Evolutionary conservation across 1,284 basidiomycete species (phyloP).

Genomic region (Fistulinella cinereoalba): DNA sequence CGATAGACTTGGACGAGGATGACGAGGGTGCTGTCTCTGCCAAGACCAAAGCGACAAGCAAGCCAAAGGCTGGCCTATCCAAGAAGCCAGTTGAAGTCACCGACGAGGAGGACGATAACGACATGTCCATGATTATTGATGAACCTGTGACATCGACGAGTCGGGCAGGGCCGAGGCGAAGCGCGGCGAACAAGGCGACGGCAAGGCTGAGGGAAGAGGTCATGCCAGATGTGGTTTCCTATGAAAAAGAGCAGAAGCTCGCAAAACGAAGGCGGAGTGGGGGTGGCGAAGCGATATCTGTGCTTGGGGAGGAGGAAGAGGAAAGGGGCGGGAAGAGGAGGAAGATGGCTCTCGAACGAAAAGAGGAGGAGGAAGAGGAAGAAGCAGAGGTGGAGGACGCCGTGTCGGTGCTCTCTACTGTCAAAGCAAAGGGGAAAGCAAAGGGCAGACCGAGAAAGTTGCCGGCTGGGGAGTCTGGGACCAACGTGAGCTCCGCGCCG

Average conservation of each 20-base stretch:
- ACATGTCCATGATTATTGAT: conserved; percentile 11
- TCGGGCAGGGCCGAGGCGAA: conserved; percentile 40
- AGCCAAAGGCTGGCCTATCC: conserved; percentile 3
- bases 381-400: conserved; percentile 28
- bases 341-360: too few species aligned
- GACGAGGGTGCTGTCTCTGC: too few species aligned
- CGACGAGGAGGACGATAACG: background rate
- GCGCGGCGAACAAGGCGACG: conserved; percentile 66
- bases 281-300: conserved; percentile 18
- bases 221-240: conserved; percentile 74
- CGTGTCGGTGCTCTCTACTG: conserved; percentile 19
- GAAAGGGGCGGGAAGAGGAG: conserved; percentile 22
- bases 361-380: conserved; percentile 22
- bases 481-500: conserved; percentile 12
- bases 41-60: too few species aligned
- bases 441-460: conserved; percentile 22
- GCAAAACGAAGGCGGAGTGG: conserved; percentile 28
- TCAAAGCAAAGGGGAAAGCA: conserved; percentile 28
- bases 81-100: background rate
- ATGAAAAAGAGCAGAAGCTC: conserved; percentile 62
- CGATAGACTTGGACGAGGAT: too few species aligned
- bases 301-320: conserved; percentile 3
- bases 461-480: conserved; percentile 5
- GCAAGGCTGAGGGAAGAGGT: conserved; percentile 60
- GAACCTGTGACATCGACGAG: conserved; percentile 7